phyloP scores from a whole-genome alignment of 345 rosid species.

The Brassica napus region Da-Ae NC_063434.1:1425001-1425500 shows the following conservation, averaged over 20 bases:
- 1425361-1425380: background rate
- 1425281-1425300: slow-evolving; percentile 8
- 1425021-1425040: background rate
- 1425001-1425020: slow-evolving; percentile 5
- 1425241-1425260: background rate
- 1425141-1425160: slow-evolving; percentile 38
- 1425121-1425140: slow-evolving; percentile 38
- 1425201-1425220: background rate
- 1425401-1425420: slow-evolving; percentile 33
- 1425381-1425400: slow-evolving; percentile 37
- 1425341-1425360: slow-evolving; percentile 18
- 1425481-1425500: slow-evolving; percentile 53
- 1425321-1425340: slow-evolving; percentile 21
- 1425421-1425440: slow-evolving; percentile 12
- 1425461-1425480: slow-evolving; percentile 47
- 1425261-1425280: background rate
- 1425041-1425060: background rate
- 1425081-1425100: slow-evolving; percentile 1
- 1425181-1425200: slow-evolving; percentile 16
- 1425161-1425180: slow-evolving; percentile 34
- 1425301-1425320: slow-evolving; percentile 23
- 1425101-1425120: slow-evolving; percentile 36
- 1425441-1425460: slow-evolving; percentile 1
- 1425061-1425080: background rate
- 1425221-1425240: background rate